Percentiles rank a stretch among this genome's conserved stretches.
These are phyloP conservation scores for Pseudonectria foliicola DNA, from an alignment of 2,329 filamentous ascomycete species.

Conservation along the genomic window DNA sequence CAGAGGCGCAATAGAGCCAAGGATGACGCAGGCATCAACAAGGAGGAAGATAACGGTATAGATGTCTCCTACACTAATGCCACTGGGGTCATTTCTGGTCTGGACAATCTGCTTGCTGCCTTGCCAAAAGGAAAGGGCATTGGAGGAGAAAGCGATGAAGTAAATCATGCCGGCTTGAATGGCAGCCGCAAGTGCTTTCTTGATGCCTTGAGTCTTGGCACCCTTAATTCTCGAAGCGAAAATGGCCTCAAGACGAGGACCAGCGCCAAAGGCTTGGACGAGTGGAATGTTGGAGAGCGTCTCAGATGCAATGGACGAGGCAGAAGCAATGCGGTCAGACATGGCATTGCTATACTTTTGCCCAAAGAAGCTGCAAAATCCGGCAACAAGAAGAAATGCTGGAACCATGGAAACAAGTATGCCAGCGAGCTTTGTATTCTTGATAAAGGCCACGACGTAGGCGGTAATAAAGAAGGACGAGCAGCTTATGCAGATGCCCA, in stretches of 20 bases:
- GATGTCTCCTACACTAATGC: conserved; percentile 39
- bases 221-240: conserved; percentile 46
- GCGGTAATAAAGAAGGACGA: conserved; percentile 60
- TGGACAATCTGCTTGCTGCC: conserved; percentile 47
- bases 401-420: conserved; percentile 59
- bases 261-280: conserved; percentile 58
- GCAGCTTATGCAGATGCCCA: conserved; percentile 56
- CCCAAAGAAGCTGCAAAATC: conserved; percentile 47
- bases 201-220: conserved; percentile 45
- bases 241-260: conserved; percentile 49
- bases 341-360: conserved; percentile 44
- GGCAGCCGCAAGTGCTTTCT: conserved; percentile 50
- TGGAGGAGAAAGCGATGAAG: conserved; percentile 61
- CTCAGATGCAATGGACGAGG: conserved; percentile 57
- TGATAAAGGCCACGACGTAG: conserved; percentile 61
- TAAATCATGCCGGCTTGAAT: conserved; percentile 55
- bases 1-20: conserved; percentile 56
- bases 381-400: conserved; percentile 53
- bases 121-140: conserved; percentile 62
- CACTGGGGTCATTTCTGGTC: conserved; percentile 26
- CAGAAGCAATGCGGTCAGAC: conserved; percentile 47
- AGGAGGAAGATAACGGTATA: conserved; percentile 60
- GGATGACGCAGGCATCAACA: conserved; percentile 55
- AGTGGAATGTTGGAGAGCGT: conserved; percentile 52
- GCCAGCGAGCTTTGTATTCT: conserved; percentile 53